Conservation (phyloP, 768 basidiomycete genomes). For the Erythrobasidium yunnanense region DNA sequence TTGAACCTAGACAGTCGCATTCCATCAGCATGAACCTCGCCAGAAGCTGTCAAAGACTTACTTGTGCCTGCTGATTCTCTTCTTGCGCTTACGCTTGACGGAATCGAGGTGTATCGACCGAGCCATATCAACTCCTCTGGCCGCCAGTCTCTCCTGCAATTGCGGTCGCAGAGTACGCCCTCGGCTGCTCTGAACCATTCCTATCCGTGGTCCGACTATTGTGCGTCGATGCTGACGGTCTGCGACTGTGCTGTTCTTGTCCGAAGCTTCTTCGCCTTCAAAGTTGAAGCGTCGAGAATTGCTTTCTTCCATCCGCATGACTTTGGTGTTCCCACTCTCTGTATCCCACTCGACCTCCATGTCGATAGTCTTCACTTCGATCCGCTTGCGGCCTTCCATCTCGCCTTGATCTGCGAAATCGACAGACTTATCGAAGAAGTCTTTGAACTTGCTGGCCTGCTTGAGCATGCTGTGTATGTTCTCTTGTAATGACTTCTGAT, state of each 20-base stretch:
- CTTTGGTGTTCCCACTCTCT: neutral
- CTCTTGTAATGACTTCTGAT: neutral
- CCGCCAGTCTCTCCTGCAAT: neutral
- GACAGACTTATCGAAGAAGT: constrained; percentile 21
- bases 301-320: neutral
- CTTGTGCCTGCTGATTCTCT: constrained; percentile 24
- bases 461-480: neutral
- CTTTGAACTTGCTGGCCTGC: constrained; percentile 9
- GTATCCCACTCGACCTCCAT: neutral
- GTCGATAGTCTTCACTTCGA: neutral
- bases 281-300: neutral
- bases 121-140: neutral
- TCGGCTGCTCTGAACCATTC: constrained; percentile 9
- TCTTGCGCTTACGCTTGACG: constrained; percentile 10
- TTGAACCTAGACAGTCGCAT: constrained; percentile 4
- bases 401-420: neutral
- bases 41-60: neutral
- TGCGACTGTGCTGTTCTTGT: neutral
- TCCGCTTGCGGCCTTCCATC: neutral
- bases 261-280: neutral
- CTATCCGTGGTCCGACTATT: neutral
- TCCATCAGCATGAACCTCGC: neutral
- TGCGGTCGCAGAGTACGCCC: constrained; percentile 4
- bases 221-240: neutral
- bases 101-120: constrained; percentile 8